Conservation (phyloP, 2,329 filamentous ascomycete species). For the Neonectria magnoliae region DNA sequence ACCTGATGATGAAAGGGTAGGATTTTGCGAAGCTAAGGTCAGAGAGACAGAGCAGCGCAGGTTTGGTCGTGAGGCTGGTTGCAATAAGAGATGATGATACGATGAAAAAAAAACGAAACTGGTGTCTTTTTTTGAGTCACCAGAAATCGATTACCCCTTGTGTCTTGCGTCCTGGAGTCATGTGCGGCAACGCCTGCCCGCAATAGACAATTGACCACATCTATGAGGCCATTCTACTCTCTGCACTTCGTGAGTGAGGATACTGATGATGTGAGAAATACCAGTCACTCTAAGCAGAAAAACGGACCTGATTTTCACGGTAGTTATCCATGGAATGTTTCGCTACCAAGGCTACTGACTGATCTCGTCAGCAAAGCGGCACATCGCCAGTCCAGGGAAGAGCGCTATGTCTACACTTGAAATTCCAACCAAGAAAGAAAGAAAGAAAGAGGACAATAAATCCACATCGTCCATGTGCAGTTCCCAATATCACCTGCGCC, state of each 20-base stretch:
- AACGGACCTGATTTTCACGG: background rate
- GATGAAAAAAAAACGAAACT: background rate
- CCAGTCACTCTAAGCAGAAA: background rate
- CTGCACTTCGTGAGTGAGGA: background rate
- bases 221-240: too few species aligned
- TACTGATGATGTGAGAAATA: background rate
- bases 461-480: slow-evolving; percentile 2
- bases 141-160: background rate
- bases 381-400: background rate
- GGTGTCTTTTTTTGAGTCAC: background rate
- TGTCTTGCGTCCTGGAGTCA: background rate
- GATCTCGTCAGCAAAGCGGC: slow-evolving; percentile 5
- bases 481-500: slow-evolving; percentile 22
- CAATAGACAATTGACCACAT: too few species aligned
- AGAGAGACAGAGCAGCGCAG: background rate
- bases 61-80: background rate
- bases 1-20: slow-evolving; percentile 20
- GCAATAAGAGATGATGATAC: background rate
- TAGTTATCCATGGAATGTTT: slow-evolving; percentile 1
- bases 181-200: background rate
- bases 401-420: slow-evolving; percentile 3
- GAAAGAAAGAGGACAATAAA: background rate
- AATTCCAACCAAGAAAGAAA: slow-evolving; percentile 1
- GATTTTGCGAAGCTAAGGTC: slow-evolving; percentile 30
- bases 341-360: background rate